Evolutionary conservation across 768 basidiomycete species (phyloP), one percentile per base, ranked within the genome.

Genomic region (Goffeauzyma gilvescens): DNA sequence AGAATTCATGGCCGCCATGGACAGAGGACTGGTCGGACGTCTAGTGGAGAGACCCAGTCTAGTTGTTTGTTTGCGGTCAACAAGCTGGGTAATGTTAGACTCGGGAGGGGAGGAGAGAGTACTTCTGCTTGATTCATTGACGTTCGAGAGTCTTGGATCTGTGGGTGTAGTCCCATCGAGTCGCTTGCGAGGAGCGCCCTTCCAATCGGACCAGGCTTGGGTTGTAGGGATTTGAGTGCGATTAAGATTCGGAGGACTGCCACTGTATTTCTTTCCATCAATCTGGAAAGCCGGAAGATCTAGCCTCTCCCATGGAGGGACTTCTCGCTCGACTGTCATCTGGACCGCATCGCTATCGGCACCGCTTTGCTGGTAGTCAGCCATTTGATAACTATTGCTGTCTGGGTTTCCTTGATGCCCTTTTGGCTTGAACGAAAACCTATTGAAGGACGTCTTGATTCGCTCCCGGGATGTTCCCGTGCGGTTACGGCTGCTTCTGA

Each of bases 271-370:
- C 42, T 58, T 44, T 5, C 58, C 59, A 31, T 62, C 58, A 17
- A 63, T 46, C 36, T 59, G 49, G 41, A 62, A 65, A 2, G 54
- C 39, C 0, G 64, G 64, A 17, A 65, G 45, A 26, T 64, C 54
- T 9, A 65, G 22, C 14, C 50, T 37, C 32, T 65, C 64, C 64
- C 64, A 65, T 1, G 61, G 61, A 6, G 63, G 58, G 2, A 59
- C 50, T 10, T 60, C 38, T 6, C 8, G 9, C 22, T 45, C 27
- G 7, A 30, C 24, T 15, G 6, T 32, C 31, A 40, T 9, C 44
- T 38, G 27, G 9, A 23, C 27, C 37, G 22, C 24, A 6, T 18
- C 21, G 13, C 22, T 38, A 9, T 38, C 24, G 22, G 20, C 37
- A 26, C 27, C 20, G 17, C 5, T 38, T 18, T 8, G 13, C 20